Percentiles rank a stretch among this genome's conserved stretches.
Evolutionary conservation across 2,329 filamentous ascomycete genomes (phyloP).

Genomic region (Juglanconis oblonga): DNA sequence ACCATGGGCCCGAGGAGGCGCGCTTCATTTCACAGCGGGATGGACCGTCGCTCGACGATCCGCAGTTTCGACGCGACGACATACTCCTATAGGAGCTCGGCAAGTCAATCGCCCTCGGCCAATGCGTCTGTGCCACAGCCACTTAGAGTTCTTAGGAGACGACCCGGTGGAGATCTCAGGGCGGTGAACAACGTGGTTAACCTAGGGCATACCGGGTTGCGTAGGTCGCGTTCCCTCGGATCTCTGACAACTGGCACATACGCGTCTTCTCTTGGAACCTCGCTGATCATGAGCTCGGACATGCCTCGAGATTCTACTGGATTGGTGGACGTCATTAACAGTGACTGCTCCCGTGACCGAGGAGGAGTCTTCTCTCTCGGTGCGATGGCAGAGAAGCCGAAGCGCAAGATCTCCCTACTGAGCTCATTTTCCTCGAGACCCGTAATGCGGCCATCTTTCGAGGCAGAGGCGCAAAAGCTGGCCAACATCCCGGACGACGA

Average conservation of each 20-base stretch:
- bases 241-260: conserved; percentile 52
- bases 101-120: conserved; percentile 35
- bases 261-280: conserved; percentile 59
- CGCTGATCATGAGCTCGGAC: conserved; percentile 44
- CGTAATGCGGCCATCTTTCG: conserved; percentile 72
- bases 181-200: conserved; percentile 65
- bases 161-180: conserved; percentile 72
- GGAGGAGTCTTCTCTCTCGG: conserved; percentile 54
- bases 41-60: conserved; percentile 47
- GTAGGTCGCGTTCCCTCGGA: conserved; percentile 55
- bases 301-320: conserved; percentile 34
- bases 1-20: conserved; percentile 54
- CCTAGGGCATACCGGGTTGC: conserved; percentile 46
- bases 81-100: conserved; percentile 48
- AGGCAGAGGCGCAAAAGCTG: conserved; percentile 82
- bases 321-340: conserved; percentile 43
- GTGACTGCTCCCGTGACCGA: conserved; percentile 39
- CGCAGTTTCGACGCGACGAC: conserved; percentile 62
- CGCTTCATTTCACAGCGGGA: conserved; percentile 59
- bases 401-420: conserved; percentile 51
- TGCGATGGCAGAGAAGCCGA: conserved; percentile 50
- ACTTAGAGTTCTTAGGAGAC: conserved; percentile 64
- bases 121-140: conserved; percentile 47
- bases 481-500: conserved; percentile 85
- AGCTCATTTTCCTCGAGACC: conserved; percentile 63